Conservation (phyloP, 2,329 filamentous ascomycete genomes). For the Xenoacremonium recifei region DNA sequence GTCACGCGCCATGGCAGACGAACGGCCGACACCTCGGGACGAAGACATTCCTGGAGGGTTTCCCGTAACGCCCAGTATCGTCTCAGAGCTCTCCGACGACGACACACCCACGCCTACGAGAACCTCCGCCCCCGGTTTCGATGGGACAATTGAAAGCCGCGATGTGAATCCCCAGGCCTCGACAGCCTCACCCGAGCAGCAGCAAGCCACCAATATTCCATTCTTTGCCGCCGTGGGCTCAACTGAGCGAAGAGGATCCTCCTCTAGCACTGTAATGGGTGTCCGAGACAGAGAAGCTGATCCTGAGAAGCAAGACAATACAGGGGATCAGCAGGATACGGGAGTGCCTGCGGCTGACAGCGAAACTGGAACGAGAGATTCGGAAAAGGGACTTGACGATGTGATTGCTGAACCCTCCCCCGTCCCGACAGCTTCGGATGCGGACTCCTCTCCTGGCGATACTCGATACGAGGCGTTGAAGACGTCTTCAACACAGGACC, state of each 20-base stretch:
- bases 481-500: slow-evolving; percentile 10
- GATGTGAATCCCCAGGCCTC: no score
- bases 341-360: slow-evolving; percentile 1
- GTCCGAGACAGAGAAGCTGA: neutral
- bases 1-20: slow-evolving; percentile 2
- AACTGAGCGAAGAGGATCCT: neutral
- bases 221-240: neutral
- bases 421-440: slow-evolving; percentile 2
- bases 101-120: no score
- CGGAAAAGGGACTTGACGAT: neutral
- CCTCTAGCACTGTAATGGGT: slow-evolving; percentile 7
- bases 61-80: slow-evolving; percentile 21
- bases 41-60: slow-evolving; percentile 26
- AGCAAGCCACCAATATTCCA: neutral
- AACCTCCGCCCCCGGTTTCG: no score
- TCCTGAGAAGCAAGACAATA: neutral
- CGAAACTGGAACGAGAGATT: neutral
- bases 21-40: slow-evolving; percentile 20
- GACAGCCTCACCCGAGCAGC: no score
- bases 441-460: slow-evolving; percentile 6
- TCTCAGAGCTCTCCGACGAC: no score
- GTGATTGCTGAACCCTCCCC: neutral
- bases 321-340: neutral
- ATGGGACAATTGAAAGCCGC: no score
- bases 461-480: slow-evolving; percentile 28